Conservation (phyloP, 2,329 filamentous ascomycete species). For the Tympanopsis confertula region DNA sequence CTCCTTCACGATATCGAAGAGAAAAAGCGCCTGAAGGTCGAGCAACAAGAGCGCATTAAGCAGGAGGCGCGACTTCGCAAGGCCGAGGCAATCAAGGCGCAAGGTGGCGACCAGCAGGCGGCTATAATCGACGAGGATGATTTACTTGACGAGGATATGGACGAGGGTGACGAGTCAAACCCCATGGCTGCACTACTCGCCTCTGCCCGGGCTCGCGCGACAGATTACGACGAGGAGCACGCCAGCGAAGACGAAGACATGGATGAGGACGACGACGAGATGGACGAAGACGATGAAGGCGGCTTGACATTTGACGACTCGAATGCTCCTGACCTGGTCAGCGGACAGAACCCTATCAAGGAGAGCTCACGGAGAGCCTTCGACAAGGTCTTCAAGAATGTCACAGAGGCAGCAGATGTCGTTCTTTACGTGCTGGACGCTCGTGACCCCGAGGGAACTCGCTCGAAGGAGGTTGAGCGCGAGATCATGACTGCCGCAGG, state of each 20-base stretch:
- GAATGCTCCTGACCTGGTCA: conserved; percentile 32
- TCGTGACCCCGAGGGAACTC: conserved; percentile 78
- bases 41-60: conserved; percentile 60
- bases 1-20: conserved; percentile 91
- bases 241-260: background rate
- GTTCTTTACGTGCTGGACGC: conserved; percentile 89
- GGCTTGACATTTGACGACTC: background rate
- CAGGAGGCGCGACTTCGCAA: conserved; percentile 41
- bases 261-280: conserved; percentile 13
- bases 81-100: background rate
- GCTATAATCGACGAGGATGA: conserved; percentile 39
- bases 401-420: conserved; percentile 80
- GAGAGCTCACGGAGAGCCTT: conserved; percentile 74
- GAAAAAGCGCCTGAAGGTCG: conserved; percentile 66
- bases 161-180: conserved; percentile 53
- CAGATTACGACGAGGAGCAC: conserved; percentile 38
- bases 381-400: conserved; percentile 91
- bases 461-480: conserved; percentile 81
- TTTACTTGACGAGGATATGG: conserved; percentile 30
- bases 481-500: conserved; percentile 79
- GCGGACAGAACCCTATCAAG: conserved; percentile 35
- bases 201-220: conserved; percentile 68
- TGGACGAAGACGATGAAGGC: conserved; percentile 28
- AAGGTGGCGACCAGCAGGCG: conserved; percentile 22
- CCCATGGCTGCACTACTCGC: conserved; percentile 87